Percentiles rank a stretch among this genome's conserved stretches.
These are phyloP conservation scores for Ricinus communis DNA, from an alignment of 345 rosid genomes.

Conservation along the genomic window DNA sequence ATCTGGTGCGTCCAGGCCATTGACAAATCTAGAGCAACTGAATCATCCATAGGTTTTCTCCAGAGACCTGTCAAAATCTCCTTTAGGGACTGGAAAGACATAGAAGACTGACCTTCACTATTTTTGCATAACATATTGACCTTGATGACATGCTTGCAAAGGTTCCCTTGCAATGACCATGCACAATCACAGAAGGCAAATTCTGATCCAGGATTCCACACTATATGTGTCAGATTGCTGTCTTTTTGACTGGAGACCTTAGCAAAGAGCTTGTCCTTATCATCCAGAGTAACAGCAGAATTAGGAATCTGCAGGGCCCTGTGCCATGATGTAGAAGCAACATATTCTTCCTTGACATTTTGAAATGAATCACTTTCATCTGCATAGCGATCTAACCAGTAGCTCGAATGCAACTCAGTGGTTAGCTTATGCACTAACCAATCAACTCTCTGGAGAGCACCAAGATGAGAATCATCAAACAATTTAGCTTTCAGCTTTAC, in stretches of 20 bases:
- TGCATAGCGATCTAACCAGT: slow-evolving; percentile 90
- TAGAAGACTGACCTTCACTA: slow-evolving; percentile 44
- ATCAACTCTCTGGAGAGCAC: slow-evolving; percentile 87
- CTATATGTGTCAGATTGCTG: slow-evolving; percentile 41
- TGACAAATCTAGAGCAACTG: slow-evolving; percentile 63
- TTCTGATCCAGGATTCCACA: slow-evolving; percentile 97
- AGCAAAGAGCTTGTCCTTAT: slow-evolving; percentile 47
- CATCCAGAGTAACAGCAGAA: slow-evolving; percentile 65
- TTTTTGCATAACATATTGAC: slow-evolving; percentile 67
- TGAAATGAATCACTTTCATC: slow-evolving; percentile 91
- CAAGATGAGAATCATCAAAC: slow-evolving; percentile 93
- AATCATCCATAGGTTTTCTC: slow-evolving; percentile 77
- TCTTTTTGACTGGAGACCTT: slow-evolving; percentile 73
- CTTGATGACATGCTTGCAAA: slow-evolving; percentile 93
- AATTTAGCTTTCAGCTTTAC: slow-evolving; percentile 78
- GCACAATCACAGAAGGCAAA: slow-evolving; percentile 85
- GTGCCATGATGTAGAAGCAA: slow-evolving; percentile 93
- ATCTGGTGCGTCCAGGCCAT: slow-evolving; percentile 76
- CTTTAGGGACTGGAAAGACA: slow-evolving; percentile 66
- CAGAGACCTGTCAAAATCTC: slow-evolving; percentile 49
- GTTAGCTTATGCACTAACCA: slow-evolving; percentile 97
- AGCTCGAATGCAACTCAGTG: slow-evolving; percentile 85
- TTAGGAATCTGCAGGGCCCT: slow-evolving; percentile 80
- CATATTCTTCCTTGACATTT: slow-evolving; percentile 85
- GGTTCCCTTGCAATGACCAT: slow-evolving; percentile 91